Base-by-base conservation (phyloP, 2,329 filamentous ascomycete genomes). In the Diaporthe longicolla region DNA sequence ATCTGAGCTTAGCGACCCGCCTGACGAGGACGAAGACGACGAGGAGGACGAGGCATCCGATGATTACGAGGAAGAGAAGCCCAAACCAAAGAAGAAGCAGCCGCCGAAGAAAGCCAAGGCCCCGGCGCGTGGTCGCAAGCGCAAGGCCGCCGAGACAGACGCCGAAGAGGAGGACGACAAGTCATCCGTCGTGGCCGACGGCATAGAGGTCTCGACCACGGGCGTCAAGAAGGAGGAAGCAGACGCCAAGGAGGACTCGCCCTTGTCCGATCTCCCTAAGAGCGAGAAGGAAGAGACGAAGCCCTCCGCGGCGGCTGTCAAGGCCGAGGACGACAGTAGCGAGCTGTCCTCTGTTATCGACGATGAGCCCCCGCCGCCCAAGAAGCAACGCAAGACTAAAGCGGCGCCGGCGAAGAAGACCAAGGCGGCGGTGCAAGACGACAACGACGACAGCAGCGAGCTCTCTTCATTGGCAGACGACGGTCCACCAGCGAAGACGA, bases 391-490 rank as follows among this genome's bases (percentile, higher is more conserved):
- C 54, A 73, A 75, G 66, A 52, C 74, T 13, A 73, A 73, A n/a
- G 70, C 55, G 32, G 55, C 73, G 21, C 55, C 63, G 4, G 55
- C 70, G 13, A 61, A 59, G 43, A 77, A 78, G 72, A 21, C 81
- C 74, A 75, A 77, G 11, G 9, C 57, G 37, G 45, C 29, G 58
- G 54, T 73, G 52, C 43, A 43, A 11, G 57, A 77, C 71, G 76
- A 73, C 26, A 76, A 71, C 37, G 77, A 76, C 0, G 89, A 92
- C 61, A 92, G 88, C 79, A 92, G 89, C 79, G 92, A 94, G 71
- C 85, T 95, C 82, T 96, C 94, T 0, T 88, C 90, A 5, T 87
- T 98, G n/a, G 85, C 97, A 54, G 95, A 98, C 80, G 95, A 98
- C 79, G 94, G 96, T 76, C 87, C 87, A 3, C 90, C 87, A 35